phyloP scores from a whole-genome alignment of 345 rosid species.

The Acer campestre region DNA sequence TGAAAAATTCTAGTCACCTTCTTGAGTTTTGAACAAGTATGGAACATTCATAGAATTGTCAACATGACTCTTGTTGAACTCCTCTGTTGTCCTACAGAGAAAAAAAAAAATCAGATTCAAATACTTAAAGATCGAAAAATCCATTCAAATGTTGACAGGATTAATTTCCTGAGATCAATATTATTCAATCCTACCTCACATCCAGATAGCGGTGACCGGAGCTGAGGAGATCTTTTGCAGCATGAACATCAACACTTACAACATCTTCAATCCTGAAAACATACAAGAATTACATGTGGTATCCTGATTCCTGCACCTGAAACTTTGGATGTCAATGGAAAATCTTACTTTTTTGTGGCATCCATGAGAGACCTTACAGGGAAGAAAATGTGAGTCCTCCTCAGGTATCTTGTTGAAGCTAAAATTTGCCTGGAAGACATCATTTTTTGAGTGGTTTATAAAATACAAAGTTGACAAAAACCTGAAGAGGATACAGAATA shows the following conservation, averaged over 20 bases:
- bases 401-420: not conserved
- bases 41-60: slow-evolving; percentile 55
- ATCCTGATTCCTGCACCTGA: too few species aligned
- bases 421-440: slow-evolving; percentile 1
- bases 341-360: slow-evolving; percentile 16
- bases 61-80: slow-evolving; percentile 47
- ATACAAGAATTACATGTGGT: too few species aligned
- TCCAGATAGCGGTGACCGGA: slow-evolving; percentile 42
- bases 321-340: not conserved
- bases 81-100: slow-evolving; percentile 44
- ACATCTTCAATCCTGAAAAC: slow-evolving; percentile 47
- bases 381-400: not conserved
- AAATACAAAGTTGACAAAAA: not conserved
- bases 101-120: not conserved
- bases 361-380: slow-evolving; percentile 6
- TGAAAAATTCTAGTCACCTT: slow-evolving; percentile 30
- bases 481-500: too few species aligned
- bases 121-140: not conserved
- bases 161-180: not conserved
- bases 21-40: slow-evolving; percentile 49
- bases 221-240: slow-evolving; percentile 53
- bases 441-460: not conserved
- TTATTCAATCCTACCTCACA: slow-evolving; percentile 39
- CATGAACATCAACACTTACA: slow-evolving; percentile 35
- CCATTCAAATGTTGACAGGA: not conserved